phyloP scores from a whole-genome alignment of 805 yeast genomes.

The Pichia sporocuriosa region DNA sequence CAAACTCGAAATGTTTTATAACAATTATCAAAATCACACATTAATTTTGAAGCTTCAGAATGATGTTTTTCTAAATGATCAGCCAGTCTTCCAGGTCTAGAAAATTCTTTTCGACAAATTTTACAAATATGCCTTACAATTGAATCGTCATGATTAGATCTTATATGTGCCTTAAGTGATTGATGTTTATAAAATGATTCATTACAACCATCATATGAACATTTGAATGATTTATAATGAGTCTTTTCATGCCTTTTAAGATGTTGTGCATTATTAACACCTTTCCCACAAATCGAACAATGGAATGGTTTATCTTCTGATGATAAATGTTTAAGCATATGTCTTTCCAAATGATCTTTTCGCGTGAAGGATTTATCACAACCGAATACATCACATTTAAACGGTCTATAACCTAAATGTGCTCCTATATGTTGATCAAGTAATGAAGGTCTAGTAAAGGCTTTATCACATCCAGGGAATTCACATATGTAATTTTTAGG shows the following conservation, averaged over 20 bases:
- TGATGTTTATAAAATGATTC: slow-evolving; percentile 71
- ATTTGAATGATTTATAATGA: slow-evolving; percentile 61
- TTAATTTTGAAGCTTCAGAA: slow-evolving; percentile 40
- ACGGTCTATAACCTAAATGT: slow-evolving; percentile 79
- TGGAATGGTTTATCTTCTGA: slow-evolving; percentile 57
- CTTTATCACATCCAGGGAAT: slow-evolving; percentile 61
- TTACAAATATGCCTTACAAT: slow-evolving; percentile 39
- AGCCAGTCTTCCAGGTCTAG: slow-evolving; percentile 56
- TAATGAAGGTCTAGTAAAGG: slow-evolving; percentile 74
- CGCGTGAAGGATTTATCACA: slow-evolving; percentile 67
- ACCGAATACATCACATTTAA: slow-evolving; percentile 43
- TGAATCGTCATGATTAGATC: slow-evolving; percentile 50
- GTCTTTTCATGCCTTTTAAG: slow-evolving; percentile 75
- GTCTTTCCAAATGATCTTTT: slow-evolving; percentile 77
- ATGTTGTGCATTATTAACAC: slow-evolving; percentile 76
- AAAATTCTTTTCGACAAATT: slow-evolving; percentile 58
- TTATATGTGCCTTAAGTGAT: slow-evolving; percentile 64
- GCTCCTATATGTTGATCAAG: slow-evolving; percentile 75
- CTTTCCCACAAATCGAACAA: slow-evolving; percentile 74
- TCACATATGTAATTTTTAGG: slow-evolving; percentile 61
- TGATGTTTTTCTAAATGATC: slow-evolving; percentile 66
- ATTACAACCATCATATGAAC: slow-evolving; percentile 55
- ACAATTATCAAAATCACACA: slow-evolving; percentile 61
- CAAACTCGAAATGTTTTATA: slow-evolving; percentile 55
- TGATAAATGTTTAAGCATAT: slow-evolving; percentile 52